phyloP scores from a whole-genome alignment of 805 yeast genomes.

The Metschnikowia chrysomelidarum region DNA sequence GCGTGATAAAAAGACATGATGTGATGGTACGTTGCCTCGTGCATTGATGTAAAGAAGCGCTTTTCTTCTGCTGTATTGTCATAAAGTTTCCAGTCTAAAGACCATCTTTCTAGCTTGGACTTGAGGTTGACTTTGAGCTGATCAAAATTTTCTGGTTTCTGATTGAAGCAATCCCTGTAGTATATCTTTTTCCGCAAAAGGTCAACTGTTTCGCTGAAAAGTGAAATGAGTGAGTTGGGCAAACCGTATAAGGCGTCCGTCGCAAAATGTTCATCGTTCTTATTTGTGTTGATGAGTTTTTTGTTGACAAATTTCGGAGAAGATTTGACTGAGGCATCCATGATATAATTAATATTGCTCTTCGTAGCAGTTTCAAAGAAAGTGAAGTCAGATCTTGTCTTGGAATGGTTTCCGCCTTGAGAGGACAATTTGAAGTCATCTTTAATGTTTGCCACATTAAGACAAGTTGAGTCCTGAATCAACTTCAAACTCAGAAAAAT shows the following conservation, averaged over 20 bases:
- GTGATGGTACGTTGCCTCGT: constrained; percentile 77
- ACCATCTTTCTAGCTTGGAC: constrained; percentile 59
- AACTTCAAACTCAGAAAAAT: constrained; percentile 72
- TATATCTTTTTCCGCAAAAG: constrained; percentile 61
- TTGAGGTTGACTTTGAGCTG: constrained; percentile 33
- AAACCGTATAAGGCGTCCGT: constrained; percentile 82
- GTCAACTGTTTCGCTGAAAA: constrained; percentile 72
- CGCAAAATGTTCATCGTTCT: constrained; percentile 58
- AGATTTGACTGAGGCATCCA: constrained; percentile 20
- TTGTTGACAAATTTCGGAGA: constrained; percentile 43
- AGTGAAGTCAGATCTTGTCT: constrained; percentile 15
- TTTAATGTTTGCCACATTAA: constrained; percentile 33
- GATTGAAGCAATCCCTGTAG: constrained; percentile 34
- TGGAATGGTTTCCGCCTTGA: constrained; percentile 32
- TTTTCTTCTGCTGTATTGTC: constrained; percentile 16
- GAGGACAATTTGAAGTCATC: constrained; percentile 31
- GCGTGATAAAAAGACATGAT: constrained; percentile 76
- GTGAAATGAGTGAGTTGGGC: constrained; percentile 72
- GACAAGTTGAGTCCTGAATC: constrained; percentile 73
- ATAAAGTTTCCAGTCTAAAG: constrained; percentile 66
- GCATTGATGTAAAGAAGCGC: constrained; percentile 50
- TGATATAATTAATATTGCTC: constrained; percentile 20
- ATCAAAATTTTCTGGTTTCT: constrained; percentile 34
- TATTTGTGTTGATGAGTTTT: constrained; percentile 44
- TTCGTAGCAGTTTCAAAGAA: constrained; percentile 15